Base-by-base conservation (phyloP, 495 filamentous ascomycete species). In the Stereocaulon alpinum region DNA sequence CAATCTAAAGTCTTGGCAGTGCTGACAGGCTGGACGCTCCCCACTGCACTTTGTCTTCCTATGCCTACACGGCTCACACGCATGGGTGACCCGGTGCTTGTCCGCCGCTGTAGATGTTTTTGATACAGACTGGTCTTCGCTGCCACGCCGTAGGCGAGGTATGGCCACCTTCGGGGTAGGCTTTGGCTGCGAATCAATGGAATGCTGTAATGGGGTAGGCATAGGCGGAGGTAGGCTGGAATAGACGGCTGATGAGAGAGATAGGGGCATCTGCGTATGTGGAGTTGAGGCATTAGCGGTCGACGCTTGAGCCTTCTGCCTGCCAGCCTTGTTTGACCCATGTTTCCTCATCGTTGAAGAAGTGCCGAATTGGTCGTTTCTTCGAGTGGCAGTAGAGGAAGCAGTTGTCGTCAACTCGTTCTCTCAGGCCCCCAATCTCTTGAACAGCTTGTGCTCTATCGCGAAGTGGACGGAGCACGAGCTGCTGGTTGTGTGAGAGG, bases 41-140 rank as follows among this genome's bases (percentile, higher is more conserved):
- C 82, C 82, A 61, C 76, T 80, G 66, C 81, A 84, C 68, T 84
- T 85, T 45, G 81, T 80, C 63, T 85, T 85, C 42, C 86, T 76
- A 62, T 85, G 79, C 47, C 86, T 71, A 71, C 86, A 89, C 11
- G 85, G 84, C 78, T 86, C 86, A 64, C 86, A 89, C 11, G 86
- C 86, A 52, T 77, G 69, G 17, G 73, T 73, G 15, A 80, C 76
- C 14, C 77, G 73, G 50, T 62, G 52, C 45, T 64, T 66, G 24
- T 64, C 63, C 18, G 37, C 51, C 29, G 43, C 34, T 18, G 40
- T n/a, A 52, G 58, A 50, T 32, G 55, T 53, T 59, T 56, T 50
- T 34, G 56, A 14, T 70, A 74, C 58, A 64, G 40, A 50, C 32
- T 49, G 55, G 49, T 51, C 63, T 41, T 64, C 63, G 18, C 50